Evolutionary conservation across 2,329 filamentous ascomycete species (phyloP), one percentile per base, ranked within the genome.

Genomic region (Alternaria angustiovoidea): DNA sequence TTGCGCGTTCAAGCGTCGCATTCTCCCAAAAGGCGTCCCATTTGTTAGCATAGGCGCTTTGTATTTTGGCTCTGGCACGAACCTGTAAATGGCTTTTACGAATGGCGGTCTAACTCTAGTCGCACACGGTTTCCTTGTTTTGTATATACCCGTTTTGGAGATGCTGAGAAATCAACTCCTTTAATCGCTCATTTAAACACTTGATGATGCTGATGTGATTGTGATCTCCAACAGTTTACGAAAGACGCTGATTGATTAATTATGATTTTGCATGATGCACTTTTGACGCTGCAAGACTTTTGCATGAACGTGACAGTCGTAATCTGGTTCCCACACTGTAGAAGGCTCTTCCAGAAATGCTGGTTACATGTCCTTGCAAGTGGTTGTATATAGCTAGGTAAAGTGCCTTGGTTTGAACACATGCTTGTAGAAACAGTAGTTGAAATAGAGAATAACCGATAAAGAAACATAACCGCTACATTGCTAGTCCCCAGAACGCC

Each of bases 1-100:
- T n/a, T 42, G 36, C 30, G 36, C 53, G 57, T 60, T 60, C n/a
- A 42, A 57, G 57, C 53, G 57, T 59, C 38, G 32, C 7, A 30
- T 39, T n/a, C 24, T 39, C 48, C 14, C 32, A 2, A 34, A 36
- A 22, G 46, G 46, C 7, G 46, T 49, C 36, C 3, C 22, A 38
- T 38, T 49, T 49, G 30, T 38, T 38, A 36, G 46, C 22, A 49
- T 20, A 36, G 20, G 46, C 46, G 32, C 20, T 36, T 38, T 38
- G 46, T 49, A 36, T 20, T 7, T 42, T 42, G 46, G 7, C 16
- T 41, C n/a, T n/a, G 14, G 46, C 30, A 49, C 36, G 46, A 49
- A 49, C 46, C 24, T 22, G 34, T 49, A 24, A 24, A 42, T 24
- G 39, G 39, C 39, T 42, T 24, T 42, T 42, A 42, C 39, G 46